These are phyloP conservation scores for Arthrobotrys entomopaga DNA, from an alignment of 2,329 filamentous ascomycete species.

Conservation along the genomic window DNA sequence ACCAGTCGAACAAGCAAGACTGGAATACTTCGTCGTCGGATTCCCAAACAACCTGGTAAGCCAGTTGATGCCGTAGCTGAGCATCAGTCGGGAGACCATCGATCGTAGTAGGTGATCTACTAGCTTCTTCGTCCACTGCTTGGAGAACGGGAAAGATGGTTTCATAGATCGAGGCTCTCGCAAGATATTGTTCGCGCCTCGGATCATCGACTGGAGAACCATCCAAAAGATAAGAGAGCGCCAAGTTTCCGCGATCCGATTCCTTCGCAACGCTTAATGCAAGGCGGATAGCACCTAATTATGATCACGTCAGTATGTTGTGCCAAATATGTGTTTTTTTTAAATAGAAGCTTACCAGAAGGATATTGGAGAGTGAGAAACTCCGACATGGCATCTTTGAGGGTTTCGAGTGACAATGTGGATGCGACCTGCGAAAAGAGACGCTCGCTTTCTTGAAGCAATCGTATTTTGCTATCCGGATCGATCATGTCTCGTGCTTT, in stretches of 20 bases:
- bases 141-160: conserved; percentile 85
- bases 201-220: conserved; percentile 77
- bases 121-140: conserved; percentile 77
- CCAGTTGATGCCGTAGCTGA: conserved; percentile 82
- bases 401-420: conserved; percentile 80
- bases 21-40: conserved; percentile 95
- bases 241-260: conserved; percentile 85
- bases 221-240: conserved; percentile 87
- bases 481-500: conserved; percentile 82
- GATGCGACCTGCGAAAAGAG: conserved; percentile 90
- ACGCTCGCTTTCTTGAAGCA: conserved; percentile 87
- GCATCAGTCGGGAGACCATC: conserved; percentile 82
- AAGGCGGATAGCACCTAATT: conserved; percentile 78
- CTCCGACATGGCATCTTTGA: conserved; percentile 79
- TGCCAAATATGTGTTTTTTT: background rate
- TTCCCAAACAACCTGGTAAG: conserved; percentile 86
- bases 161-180: conserved; percentile 81
- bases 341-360: conserved; percentile 26
- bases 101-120: conserved; percentile 74
- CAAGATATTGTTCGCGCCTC: conserved; percentile 73
- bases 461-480: conserved; percentile 77
- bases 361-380: conserved; percentile 82
- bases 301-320: conserved; percentile 61
- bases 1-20: conserved; percentile 98
- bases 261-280: conserved; percentile 84